phyloP scores from a whole-genome alignment of 768 basidiomycete genomes.

The Amanita rimosa region DNA sequence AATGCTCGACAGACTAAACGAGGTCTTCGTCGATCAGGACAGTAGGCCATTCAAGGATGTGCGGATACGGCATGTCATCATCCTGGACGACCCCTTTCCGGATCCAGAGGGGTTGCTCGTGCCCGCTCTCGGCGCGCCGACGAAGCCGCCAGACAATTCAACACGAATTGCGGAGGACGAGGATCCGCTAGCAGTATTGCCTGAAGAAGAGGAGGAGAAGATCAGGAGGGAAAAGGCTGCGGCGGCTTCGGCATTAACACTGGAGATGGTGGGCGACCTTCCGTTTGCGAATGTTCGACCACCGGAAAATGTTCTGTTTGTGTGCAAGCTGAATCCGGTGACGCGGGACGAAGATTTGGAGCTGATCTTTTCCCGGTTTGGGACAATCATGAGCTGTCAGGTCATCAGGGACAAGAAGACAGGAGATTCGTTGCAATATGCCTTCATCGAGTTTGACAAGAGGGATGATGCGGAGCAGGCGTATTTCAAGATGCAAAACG shows the following conservation, averaged over 20 bases:
- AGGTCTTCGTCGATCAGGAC: slow-evolving; percentile 79
- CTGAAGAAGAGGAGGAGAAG: slow-evolving; percentile 79
- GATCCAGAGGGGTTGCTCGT: slow-evolving; percentile 71
- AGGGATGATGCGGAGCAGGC: slow-evolving; percentile 92
- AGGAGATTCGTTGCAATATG: slow-evolving; percentile 94
- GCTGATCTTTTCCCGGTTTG: slow-evolving; percentile 94
- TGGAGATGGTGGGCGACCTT: slow-evolving; percentile 99
- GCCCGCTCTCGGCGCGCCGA: slow-evolving; percentile 70
- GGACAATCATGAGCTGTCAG: slow-evolving; percentile 93
- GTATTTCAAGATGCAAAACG: slow-evolving; percentile 99
- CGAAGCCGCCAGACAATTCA: slow-evolving; percentile 71
- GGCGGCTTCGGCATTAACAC: slow-evolving; percentile 83
- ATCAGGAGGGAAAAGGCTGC: slow-evolving; percentile 82
- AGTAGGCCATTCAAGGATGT: slow-evolving; percentile 91
- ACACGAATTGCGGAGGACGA: slow-evolving; percentile 94
- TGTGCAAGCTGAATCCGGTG: slow-evolving; percentile 96
- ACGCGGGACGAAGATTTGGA: slow-evolving; percentile 95
- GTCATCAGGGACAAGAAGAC: slow-evolving; percentile 94
- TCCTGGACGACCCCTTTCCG: slow-evolving; percentile 93
- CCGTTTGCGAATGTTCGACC: slow-evolving; percentile 97
- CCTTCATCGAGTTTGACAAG: slow-evolving; percentile 97
- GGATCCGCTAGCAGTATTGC: slow-evolving; percentile 69
- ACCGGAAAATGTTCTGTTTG: slow-evolving; percentile 96
- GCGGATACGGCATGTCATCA: slow-evolving; percentile 88
- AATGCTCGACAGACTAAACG: slow-evolving; percentile 86